phyloP scores from a whole-genome alignment of 192 early-diverging fungal genomes.

The Podila epicladia region DNA sequence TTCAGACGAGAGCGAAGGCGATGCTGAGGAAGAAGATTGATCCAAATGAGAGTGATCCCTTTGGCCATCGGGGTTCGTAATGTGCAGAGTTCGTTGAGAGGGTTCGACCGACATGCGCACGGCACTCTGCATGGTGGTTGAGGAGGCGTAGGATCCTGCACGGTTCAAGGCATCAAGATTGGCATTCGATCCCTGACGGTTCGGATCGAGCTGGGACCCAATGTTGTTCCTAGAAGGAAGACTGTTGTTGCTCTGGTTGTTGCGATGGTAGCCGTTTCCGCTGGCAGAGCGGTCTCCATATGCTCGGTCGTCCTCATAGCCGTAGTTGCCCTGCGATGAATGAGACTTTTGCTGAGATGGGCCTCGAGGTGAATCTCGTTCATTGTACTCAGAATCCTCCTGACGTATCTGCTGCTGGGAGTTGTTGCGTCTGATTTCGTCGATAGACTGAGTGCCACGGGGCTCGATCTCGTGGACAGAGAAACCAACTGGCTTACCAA shows the following conservation, averaged over 20 bases:
- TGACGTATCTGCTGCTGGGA: neutral
- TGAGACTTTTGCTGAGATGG: neutral
- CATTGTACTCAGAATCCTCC: neutral
- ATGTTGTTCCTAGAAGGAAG: neutral
- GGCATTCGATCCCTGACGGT: slow-evolving; percentile 12
- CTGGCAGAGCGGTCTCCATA: neutral
- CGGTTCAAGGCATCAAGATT: neutral
- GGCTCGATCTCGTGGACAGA: slow-evolving; percentile 14
- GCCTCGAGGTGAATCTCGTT: neutral
- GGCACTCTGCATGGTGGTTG: neutral
- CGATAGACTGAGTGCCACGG: neutral
- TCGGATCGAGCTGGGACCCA: slow-evolving; percentile 16
- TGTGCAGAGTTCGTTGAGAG: slow-evolving; percentile 9
- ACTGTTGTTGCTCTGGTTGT: slow-evolving; percentile 1
- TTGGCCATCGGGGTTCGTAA: slow-evolving; percentile 4
- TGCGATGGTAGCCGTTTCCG: neutral
- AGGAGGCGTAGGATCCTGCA: slow-evolving; percentile 12
- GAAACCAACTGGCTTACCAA: slow-evolving; percentile 42
- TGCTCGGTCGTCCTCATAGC: neutral
- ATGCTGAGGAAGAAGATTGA: neutral
- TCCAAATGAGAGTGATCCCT: neutral
- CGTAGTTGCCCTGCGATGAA: neutral
- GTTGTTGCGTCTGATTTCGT: slow-evolving; percentile 2
- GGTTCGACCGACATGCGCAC: slow-evolving; percentile 5
- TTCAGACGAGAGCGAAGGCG: neutral